These are phyloP conservation scores for Porphyridium purpureum DNA, from an alignment of 23 red algal genomes.

Conservation along the genomic window DNA sequence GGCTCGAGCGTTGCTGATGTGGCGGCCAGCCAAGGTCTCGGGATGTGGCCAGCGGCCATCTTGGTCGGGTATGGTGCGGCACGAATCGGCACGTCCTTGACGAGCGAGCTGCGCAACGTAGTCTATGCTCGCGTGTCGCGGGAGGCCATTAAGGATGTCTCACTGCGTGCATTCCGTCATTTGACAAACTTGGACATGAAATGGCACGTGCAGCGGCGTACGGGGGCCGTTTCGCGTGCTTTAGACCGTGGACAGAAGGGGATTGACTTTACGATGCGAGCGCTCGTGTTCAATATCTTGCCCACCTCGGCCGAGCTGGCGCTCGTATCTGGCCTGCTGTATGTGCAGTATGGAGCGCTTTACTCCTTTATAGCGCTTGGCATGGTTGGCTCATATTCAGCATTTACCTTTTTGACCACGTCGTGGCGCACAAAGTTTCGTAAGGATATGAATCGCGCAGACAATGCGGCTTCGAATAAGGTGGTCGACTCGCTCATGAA, in stretches of 20 bases:
- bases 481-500: slow-evolving; percentile 87
- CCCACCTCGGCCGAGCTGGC: slow-evolving; percentile 74
- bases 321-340: slow-evolving; percentile 70
- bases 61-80: slow-evolving; percentile 79
- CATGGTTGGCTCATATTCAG: slow-evolving; percentile 55
- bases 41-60: slow-evolving; percentile 17
- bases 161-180: slow-evolving; percentile 74
- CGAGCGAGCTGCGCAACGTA: slow-evolving; percentile 72
- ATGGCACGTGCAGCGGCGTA: slow-evolving; percentile 70
- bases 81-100: slow-evolving; percentile 34
- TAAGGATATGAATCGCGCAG: slow-evolving; percentile 90
- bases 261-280: slow-evolving; percentile 87
- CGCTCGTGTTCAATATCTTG: slow-evolving; percentile 92
- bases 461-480: slow-evolving; percentile 64
- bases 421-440: slow-evolving; percentile 86
- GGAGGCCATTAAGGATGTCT: slow-evolving; percentile 46
- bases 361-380: slow-evolving; percentile 50
- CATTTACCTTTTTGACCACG: slow-evolving; percentile 78
- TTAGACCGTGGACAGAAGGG: slow-evolving; percentile 94
- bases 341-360: slow-evolving; percentile 25
- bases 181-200: slow-evolving; percentile 51
- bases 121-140: slow-evolving; percentile 34
- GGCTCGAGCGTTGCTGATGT: neutral
- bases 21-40: neutral
- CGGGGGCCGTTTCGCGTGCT: slow-evolving; percentile 54